Conservation (phyloP, 1,284 basidiomycete species). For the Trichosporon sp. region DNA sequence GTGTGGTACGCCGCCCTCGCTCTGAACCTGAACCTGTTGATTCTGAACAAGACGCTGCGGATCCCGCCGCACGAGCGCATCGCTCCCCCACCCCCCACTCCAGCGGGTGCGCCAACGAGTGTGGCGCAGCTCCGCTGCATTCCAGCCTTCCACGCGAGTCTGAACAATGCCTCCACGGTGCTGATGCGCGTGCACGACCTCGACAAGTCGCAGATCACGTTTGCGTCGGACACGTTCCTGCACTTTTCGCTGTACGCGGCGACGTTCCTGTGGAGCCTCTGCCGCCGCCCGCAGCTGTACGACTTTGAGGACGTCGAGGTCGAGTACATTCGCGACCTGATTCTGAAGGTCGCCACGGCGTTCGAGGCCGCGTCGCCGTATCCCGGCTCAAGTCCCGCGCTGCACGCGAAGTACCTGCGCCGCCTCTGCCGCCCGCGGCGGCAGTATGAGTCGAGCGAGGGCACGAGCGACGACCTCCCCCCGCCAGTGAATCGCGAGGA, state of each 20-base stretch:
- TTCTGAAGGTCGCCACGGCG: constrained; percentile 28
- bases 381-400: constrained; percentile 27
- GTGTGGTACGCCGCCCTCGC: constrained; percentile 31
- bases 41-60: constrained; percentile 36
- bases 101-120: background rate
- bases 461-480: constrained; percentile 4
- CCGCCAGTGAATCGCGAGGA: constrained; percentile 8
- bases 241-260: constrained; percentile 40
- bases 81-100: constrained; percentile 15
- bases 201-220: constrained; percentile 28
- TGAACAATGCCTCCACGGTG: constrained; percentile 31
- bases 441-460: background rate
- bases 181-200: constrained; percentile 29
- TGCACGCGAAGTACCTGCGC: constrained; percentile 34
- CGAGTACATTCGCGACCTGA: constrained; percentile 32
- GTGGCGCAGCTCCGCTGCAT: constrained; percentile 22
- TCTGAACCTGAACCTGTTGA: constrained; percentile 35
- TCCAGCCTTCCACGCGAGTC: constrained; percentile 33
- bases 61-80: constrained; percentile 28
- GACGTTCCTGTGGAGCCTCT: constrained; percentile 30
- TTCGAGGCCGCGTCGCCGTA: constrained; percentile 29
- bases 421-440: constrained; percentile 21
- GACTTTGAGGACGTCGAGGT: constrained; percentile 30
- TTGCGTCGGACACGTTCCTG: constrained; percentile 35
- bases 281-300: constrained; percentile 28